These are phyloP conservation scores for Talaromyces sp. DNA, from an alignment of 2,329 filamentous ascomycete species.

Conservation along the genomic window DNA sequence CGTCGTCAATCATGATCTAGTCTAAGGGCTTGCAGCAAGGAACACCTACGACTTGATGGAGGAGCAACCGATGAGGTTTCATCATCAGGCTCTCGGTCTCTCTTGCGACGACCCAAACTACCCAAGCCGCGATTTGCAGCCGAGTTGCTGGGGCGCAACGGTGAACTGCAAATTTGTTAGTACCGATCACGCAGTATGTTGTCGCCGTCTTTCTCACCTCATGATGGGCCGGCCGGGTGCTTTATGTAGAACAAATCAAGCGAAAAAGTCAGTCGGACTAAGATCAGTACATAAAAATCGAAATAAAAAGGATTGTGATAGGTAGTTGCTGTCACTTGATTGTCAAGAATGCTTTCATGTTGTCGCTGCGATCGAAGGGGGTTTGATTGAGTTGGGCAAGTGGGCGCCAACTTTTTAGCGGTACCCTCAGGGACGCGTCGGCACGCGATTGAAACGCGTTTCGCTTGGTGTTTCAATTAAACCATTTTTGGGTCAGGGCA, in stretches of 20 bases:
- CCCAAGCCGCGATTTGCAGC: conserved; percentile 74
- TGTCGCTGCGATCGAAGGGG: conserved; percentile 1
- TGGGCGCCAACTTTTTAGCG: conserved; percentile 11
- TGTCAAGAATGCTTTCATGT: neutral
- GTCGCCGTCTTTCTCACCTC: conserved; percentile 14
- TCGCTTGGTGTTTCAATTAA: conserved; percentile 33
- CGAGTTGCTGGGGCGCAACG: conserved; percentile 73
- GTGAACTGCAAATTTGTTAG: conserved; percentile 59
- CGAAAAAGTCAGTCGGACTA: neutral
- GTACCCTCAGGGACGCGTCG: conserved; percentile 19
- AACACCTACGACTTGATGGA: conserved; percentile 58
- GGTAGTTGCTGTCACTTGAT: neutral
- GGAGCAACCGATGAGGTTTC: conserved; percentile 59
- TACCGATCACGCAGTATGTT: neutral
- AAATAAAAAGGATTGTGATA: neutral
- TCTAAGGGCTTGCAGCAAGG: neutral
- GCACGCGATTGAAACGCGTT: conserved; percentile 24
- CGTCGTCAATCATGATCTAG: conserved; percentile 19
- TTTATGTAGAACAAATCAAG: neutral
- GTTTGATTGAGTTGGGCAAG: conserved; percentile 10
- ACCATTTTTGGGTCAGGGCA: conserved; percentile 25
- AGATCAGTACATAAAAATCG: neutral
- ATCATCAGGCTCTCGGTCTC: conserved; percentile 63
- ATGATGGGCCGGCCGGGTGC: conserved; percentile 8
- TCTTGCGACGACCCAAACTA: conserved; percentile 56